Evolutionary conservation across 2,329 filamentous ascomycete genomes (phyloP).

Genomic region (Xylariaceae sp.): DNA sequence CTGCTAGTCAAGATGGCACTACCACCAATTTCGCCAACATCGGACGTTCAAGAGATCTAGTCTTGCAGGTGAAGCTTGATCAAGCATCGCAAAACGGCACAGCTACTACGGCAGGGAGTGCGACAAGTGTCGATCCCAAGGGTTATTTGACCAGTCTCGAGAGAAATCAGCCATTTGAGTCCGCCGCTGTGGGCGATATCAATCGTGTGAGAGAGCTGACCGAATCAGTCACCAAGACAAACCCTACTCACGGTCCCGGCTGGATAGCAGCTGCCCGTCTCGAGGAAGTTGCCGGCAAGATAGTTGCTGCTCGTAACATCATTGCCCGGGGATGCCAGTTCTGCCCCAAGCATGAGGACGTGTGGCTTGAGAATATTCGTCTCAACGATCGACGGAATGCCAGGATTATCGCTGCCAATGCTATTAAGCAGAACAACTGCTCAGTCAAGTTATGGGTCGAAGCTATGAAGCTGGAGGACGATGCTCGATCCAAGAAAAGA

Average conservation of each 20-base stretch:
- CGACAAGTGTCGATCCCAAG: constrained; percentile 89
- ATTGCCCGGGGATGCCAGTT: constrained; percentile 85
- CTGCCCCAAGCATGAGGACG: constrained; percentile 91
- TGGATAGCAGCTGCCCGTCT: constrained; percentile 94
- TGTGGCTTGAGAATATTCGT: constrained; percentile 93
- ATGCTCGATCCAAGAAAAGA: constrained; percentile 81
- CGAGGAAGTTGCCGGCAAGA: constrained; percentile 89
- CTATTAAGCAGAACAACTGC: constrained; percentile 84
- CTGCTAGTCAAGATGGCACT: constrained; percentile 66
- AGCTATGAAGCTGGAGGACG: constrained; percentile 86
- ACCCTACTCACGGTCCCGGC: constrained; percentile 87
- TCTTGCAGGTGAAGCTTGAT: constrained; percentile 88
- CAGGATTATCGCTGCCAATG: constrained; percentile 90
- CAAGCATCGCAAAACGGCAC: constrained; percentile 72
- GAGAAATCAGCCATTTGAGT: constrained; percentile 73
- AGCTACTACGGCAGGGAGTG: constrained; percentile 69
- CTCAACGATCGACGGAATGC: constrained; percentile 90
- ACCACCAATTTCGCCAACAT: constrained; percentile 99
- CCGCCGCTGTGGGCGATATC: constrained; percentile 86
- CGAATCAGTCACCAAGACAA: constrained; percentile 97
- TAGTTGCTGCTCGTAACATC: constrained; percentile 80
- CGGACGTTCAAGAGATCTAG: constrained; percentile 91
- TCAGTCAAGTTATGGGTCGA: constrained; percentile 92
- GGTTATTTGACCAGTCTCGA: constrained; percentile 92
- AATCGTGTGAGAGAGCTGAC: constrained; percentile 87